Evolutionary conservation across 192 early-diverging fungal species (phyloP).

Genomic region (Funneliformis geosporum): DNA sequence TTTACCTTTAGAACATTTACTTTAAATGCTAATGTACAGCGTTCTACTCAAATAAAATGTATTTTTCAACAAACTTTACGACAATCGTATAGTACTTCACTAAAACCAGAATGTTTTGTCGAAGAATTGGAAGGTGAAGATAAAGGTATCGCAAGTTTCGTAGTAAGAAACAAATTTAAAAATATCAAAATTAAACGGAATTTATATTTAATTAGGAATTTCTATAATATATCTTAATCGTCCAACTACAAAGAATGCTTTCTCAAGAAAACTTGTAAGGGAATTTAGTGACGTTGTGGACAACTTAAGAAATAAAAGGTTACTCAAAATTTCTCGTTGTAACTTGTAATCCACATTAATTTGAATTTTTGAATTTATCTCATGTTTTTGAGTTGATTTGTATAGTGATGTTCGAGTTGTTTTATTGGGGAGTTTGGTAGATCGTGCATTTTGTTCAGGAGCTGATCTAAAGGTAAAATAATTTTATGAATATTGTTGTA

Average conservation of each 20-base stretch:
- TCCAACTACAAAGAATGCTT: slow-evolving; percentile 84
- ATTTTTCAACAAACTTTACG: background rate
- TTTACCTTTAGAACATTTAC: background rate
- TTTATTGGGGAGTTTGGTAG: slow-evolving; percentile 75
- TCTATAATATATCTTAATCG: slow-evolving; percentile 79
- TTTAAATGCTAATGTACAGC: background rate
- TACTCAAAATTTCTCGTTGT: slow-evolving; percentile 27
- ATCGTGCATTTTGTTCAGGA: slow-evolving; percentile 90
- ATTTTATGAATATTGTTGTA: background rate
- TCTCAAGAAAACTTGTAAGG: slow-evolving; percentile 75
- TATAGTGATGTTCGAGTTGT: slow-evolving; percentile 71
- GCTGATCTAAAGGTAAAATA: slow-evolving; percentile 83
- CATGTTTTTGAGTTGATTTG: background rate
- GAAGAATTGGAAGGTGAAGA: slow-evolving; percentile 23
- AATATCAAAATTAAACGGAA: background rate
- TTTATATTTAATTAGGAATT: slow-evolving; percentile 62
- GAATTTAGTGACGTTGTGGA: slow-evolving; percentile 70
- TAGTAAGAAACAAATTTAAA: background rate
- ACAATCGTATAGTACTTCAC: background rate
- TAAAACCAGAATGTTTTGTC: slow-evolving; percentile 13
- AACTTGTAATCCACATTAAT: background rate
- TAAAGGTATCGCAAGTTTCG: slow-evolving; percentile 7
- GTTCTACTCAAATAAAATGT: background rate
- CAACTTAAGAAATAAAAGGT: slow-evolving; percentile 64
- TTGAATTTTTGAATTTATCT: background rate